Base-by-base conservation (phyloP, 306 rosid genomes). In the Citrullus mucosospermus region DNA sequence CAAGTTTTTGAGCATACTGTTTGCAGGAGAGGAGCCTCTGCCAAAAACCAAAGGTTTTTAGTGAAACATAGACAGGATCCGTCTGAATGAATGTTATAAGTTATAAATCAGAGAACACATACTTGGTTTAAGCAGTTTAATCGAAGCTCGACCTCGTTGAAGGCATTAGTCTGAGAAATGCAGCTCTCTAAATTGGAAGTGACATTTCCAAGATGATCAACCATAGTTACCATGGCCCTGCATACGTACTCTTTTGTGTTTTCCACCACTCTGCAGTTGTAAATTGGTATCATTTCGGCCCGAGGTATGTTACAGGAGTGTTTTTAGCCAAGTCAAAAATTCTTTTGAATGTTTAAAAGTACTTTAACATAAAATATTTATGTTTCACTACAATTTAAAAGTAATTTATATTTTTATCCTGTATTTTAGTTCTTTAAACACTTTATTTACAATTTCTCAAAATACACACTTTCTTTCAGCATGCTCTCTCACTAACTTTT, bases 141-240 rank as follows among this genome's bases (percentile, higher is more conserved):
- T 80, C 89, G 86, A 25, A 85, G 79, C 61, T 92, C 92, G 8
- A 93, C 78, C n/a, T 89, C 91, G 6, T 90, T 86, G 85, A 89
- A 89, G 17, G 83, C 78, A 70, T 84, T 81, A 17, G 88, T 83
- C 54, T 89, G 84, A 78, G 96, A 92, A 82, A 95, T 76, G 80
- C 82, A 85, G 76, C 82, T 76, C 44, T 87, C 85, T 32, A 92
- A 86, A 75, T 85, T 91, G 25, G 90, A 82, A 4, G 98, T 92
- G 70, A 92, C 93, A 22, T 85, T 86, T 75, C 97, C 98, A 70
- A 94, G 91, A 89, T 94, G 98, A 82, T 92, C 98, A 78, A 94
- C 90, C 20, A 91, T 88, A n/a, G 93, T 87, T 5, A 92, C 91
- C 85, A 91, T 80, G 1, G 96, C 90, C 71, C 87, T 84, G 87